A percentile compares a stretch with the other conserved stretches of the same genome.
Evolutionary conservation across 371 early-diverging fungal genomes (phyloP).

Genomic region (Rhizomucor miehei): DNA sequence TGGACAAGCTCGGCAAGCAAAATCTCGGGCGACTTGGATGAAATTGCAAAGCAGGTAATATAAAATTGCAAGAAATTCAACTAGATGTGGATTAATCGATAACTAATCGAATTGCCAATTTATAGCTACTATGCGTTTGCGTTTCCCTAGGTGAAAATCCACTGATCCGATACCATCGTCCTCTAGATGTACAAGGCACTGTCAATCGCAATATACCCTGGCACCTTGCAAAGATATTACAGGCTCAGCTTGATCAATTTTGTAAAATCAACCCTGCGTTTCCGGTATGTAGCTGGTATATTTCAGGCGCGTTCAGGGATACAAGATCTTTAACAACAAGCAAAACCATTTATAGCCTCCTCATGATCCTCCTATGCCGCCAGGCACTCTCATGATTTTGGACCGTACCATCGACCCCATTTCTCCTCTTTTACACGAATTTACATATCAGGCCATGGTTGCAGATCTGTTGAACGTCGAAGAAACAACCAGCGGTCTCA

Average conservation of each 20-base stretch:
- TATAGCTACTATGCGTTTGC: slow-evolving; percentile 67
- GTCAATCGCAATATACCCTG: slow-evolving; percentile 55
- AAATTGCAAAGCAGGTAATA: slow-evolving; percentile 66
- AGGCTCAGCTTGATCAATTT: slow-evolving; percentile 60
- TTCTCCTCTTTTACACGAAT: slow-evolving; percentile 89
- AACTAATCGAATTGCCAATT: not conserved
- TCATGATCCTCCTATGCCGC: slow-evolving; percentile 58
- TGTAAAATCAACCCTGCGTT: slow-evolving; percentile 56
- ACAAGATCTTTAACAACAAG: not conserved
- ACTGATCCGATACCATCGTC: slow-evolving; percentile 80
- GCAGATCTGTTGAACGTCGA: slow-evolving; percentile 83
- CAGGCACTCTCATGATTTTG: slow-evolving; percentile 77
- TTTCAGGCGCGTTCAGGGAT: not conserved
- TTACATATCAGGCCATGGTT: slow-evolving; percentile 93
- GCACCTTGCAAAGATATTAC: slow-evolving; percentile 53
- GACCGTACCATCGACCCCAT: slow-evolving; percentile 89
- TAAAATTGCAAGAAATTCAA: not conserved
- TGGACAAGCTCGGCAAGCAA: slow-evolving; percentile 32
- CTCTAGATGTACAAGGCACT: slow-evolving; percentile 68
- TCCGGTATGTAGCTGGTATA: slow-evolving; percentile 39
- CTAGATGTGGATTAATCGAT: not conserved
- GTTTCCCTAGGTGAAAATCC: slow-evolving; percentile 83
- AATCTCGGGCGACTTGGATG: slow-evolving; percentile 60
- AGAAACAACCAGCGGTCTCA: slow-evolving; percentile 53
- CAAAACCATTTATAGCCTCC: slow-evolving; percentile 51